Evolutionary conservation across 129 eudicot species (phyloP).

Genomic region (Deinandra increscens): DNA sequence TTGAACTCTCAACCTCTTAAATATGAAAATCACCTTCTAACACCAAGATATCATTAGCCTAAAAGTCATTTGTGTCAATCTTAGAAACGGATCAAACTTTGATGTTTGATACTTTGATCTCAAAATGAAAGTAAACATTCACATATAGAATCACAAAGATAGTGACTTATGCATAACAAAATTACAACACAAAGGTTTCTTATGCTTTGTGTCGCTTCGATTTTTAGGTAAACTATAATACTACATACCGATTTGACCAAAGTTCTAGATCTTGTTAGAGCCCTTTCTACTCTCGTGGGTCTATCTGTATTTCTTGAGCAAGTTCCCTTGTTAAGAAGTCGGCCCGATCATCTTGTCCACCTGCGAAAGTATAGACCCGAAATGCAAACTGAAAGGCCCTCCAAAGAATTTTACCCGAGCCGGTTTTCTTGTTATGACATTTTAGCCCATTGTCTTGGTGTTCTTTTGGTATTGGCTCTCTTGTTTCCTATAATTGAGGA

Average conservation of each 20-base stretch:
- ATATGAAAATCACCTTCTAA: too few species aligned
- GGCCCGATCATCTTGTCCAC: conserved; percentile 90
- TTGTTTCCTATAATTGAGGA: conserved; percentile 51
- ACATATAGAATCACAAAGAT: conserved; percentile 6
- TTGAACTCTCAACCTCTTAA: too few species aligned
- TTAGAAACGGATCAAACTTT: too few species aligned
- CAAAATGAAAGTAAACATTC: conserved; percentile 4
- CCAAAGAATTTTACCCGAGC: conserved; percentile 64
- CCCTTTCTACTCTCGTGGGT: conserved; percentile 30
- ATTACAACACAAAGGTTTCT: not conserved
- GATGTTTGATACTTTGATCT: not conserved
- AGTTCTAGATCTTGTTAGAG: too few species aligned
- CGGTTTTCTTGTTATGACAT: conserved; percentile 42
- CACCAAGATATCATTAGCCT: too few species aligned
- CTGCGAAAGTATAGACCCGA: conserved; percentile 77
- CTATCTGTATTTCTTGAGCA: conserved; percentile 65
- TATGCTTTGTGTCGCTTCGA: not conserved
- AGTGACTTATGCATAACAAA: not conserved
- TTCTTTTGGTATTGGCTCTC: conserved; percentile 37
- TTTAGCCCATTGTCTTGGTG: conserved; percentile 27
- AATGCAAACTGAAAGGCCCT: conserved; percentile 84
- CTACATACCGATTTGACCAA: not conserved
- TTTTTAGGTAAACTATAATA: not conserved
- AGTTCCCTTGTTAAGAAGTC: conserved; percentile 67
- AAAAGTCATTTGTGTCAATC: too few species aligned